Evolutionary conservation across 352 stramenopile genomes (phyloP), one percentile per base, ranked within the genome.

Genomic region (Pythium plurisporium): DNA sequence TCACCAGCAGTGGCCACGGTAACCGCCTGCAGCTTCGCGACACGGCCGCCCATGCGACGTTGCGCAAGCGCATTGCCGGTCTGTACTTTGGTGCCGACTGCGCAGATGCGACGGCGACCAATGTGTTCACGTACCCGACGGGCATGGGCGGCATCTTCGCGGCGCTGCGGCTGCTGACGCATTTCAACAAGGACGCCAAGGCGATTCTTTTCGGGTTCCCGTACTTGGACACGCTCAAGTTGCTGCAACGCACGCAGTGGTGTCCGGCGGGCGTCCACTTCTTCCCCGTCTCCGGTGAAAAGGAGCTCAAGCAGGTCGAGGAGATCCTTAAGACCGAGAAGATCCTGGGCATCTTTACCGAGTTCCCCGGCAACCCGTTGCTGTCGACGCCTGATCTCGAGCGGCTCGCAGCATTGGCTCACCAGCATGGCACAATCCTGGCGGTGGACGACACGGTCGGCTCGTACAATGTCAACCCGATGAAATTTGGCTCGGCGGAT

Each of bases 171-270:
- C 49, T 95, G 29, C 60, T 90, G n/a, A 72, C 84, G 37, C 62
- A 74, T 40, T 59, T 86, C 20, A 64, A 60, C 12, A 34, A 34
- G 0, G 59, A 75, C 5, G 55, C 37, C 59, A 86, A 93, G 72
- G 79, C 82, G 42, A 89, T 97, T 53, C 72, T 98, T 6, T 89
- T 96, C 55, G 93, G 91, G 7, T 98, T 98, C 63, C 89, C 93
- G 1, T 98, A 98, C 67, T 67, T 97, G 33, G 93, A 98, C 70
- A 96, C 93, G 7, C 73, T 97, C 45, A 98, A 98, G 73, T 86
- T 98, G 48, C 72, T 94, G 46, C 79, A 87, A 47, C 79, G 91
- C 29, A 64, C 68, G n/a, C 85, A 96, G 69, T 95, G 89, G 73
- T 95, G 86, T 68, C 47, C 73, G 3, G 73, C 67, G 14, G 90